Conservation (phyloP, 2,329 filamentous ascomycete species). For the Microascus cirrosus region DNA sequence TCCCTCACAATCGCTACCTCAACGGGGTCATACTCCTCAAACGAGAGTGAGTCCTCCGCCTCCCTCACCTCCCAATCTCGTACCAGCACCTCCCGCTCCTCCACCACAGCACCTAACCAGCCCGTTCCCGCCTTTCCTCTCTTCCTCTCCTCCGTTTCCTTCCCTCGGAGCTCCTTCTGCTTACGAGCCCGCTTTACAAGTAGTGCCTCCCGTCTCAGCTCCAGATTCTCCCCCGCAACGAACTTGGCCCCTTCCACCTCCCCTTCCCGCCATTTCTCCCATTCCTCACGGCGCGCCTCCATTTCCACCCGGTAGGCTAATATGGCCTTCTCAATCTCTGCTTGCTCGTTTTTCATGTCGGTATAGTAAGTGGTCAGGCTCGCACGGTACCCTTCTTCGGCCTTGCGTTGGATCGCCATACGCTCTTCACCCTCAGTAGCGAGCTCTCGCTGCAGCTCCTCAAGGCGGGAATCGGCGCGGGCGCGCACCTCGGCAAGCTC, state of each 20-base stretch:
- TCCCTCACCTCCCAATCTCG: slow-evolving; percentile 2
- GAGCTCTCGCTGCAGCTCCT: slow-evolving; percentile 21
- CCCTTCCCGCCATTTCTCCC: slow-evolving; percentile 27
- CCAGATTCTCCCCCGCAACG: slow-evolving; percentile 13
- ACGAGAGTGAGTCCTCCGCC: background rate
- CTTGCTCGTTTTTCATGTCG: slow-evolving; percentile 6
- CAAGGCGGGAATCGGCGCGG: slow-evolving; percentile 16
- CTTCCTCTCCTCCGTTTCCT: background rate
- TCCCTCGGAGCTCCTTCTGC: background rate
- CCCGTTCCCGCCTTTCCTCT: slow-evolving; percentile 6
- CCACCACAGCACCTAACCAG: slow-evolving; percentile 6
- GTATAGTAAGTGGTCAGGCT: slow-evolving; percentile 16
- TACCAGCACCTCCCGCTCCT: slow-evolving; percentile 4
- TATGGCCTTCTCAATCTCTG: slow-evolving; percentile 20
- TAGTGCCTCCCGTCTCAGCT: slow-evolving; percentile 15
- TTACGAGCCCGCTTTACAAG: slow-evolving; percentile 10
- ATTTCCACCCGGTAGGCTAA: slow-evolving; percentile 23
- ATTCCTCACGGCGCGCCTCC: slow-evolving; percentile 26
- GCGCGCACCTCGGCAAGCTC: slow-evolving; percentile 18
- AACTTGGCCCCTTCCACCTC: slow-evolving; percentile 22
- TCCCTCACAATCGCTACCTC: slow-evolving; percentile 6
- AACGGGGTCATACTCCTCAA: slow-evolving; percentile 2
- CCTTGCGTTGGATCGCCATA: slow-evolving; percentile 24
- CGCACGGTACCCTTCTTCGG: slow-evolving; percentile 31
- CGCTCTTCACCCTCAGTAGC: slow-evolving; percentile 28